Evolutionary conservation across 192 early-diverging fungal species (phyloP).

Genomic region (Physocladia obscura): DNA sequence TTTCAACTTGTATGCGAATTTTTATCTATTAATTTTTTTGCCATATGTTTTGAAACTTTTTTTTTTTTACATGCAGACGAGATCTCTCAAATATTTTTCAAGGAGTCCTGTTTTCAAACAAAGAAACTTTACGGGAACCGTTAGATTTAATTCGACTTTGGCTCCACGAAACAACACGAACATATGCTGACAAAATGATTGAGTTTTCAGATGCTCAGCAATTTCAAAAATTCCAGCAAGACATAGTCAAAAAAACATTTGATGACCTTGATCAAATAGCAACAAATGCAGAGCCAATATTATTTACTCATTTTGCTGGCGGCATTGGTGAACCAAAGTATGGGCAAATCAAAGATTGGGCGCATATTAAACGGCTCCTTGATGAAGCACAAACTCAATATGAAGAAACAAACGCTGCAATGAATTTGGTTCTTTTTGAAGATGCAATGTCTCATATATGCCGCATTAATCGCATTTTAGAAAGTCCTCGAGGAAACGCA

Average conservation of each 20-base stretch:
- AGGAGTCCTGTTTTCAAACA: slow-evolving; percentile 59
- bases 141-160: slow-evolving; percentile 57
- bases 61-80: slow-evolving; percentile 60
- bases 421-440: slow-evolving; percentile 66
- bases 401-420: slow-evolving; percentile 63
- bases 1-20: slow-evolving; percentile 66
- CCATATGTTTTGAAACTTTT: slow-evolving; percentile 63
- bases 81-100: slow-evolving; percentile 67
- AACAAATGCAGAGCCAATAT: slow-evolving; percentile 56
- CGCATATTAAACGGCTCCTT: slow-evolving; percentile 46
- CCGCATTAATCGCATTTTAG: slow-evolving; percentile 63
- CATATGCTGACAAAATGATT: slow-evolving; percentile 64
- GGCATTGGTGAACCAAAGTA: slow-evolving; percentile 65
- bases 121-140: slow-evolving; percentile 59
- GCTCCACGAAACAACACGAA: slow-evolving; percentile 58
- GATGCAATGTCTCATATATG: slow-evolving; percentile 69
- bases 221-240: slow-evolving; percentile 55
- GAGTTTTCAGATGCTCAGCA: slow-evolving; percentile 49
- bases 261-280: slow-evolving; percentile 60
- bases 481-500: slow-evolving; percentile 63
- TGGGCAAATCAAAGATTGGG: slow-evolving; percentile 61
- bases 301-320: slow-evolving; percentile 60
- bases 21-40: slow-evolving; percentile 50
- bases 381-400: slow-evolving; percentile 66
- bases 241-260: slow-evolving; percentile 61